Percentiles rank a stretch among this genome's conserved stretches.
These are phyloP conservation scores for Ceratobasidium papillatum DNA, from an alignment of 1,284 basidiomycete species.

Conservation along the genomic window DNA sequence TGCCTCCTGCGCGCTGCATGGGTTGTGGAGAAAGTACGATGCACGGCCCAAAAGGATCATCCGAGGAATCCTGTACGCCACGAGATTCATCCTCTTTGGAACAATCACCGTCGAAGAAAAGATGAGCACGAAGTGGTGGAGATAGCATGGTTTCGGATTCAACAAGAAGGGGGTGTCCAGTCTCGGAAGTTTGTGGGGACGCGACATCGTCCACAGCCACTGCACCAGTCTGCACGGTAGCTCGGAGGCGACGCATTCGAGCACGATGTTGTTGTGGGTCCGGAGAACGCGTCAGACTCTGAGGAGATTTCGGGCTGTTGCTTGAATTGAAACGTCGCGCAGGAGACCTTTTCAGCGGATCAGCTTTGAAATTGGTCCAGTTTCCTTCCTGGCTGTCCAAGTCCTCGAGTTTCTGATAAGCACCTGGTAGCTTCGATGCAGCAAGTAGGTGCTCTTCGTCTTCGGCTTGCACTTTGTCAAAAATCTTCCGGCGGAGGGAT, in stretches of 20 bases:
- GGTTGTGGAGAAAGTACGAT: neutral
- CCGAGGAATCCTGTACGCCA: neutral
- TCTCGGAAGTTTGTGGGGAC: neutral
- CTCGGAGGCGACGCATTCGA: conserved; percentile 20
- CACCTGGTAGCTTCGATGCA: neutral
- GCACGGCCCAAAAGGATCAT: conserved; percentile 1
- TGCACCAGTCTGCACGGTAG: neutral
- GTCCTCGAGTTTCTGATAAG: neutral
- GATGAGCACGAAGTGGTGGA: conserved; percentile 27
- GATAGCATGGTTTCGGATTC: neutral
- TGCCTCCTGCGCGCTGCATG: neutral
- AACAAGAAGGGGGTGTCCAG: neutral
- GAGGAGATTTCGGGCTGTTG: neutral
- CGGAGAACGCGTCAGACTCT: neutral
- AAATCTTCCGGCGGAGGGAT: conserved; percentile 10
- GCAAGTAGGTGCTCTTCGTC: neutral
- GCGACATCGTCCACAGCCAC: neutral
- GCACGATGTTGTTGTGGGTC: conserved; percentile 14
- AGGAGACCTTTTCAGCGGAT: neutral
- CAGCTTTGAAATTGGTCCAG: neutral
- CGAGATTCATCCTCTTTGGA: neutral
- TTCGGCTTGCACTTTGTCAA: neutral
- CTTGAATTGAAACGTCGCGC: neutral
- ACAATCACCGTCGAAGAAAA: conserved; percentile 2
- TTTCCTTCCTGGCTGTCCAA: neutral